Percentiles rank a stretch among this genome's conserved stretches.
phyloP scores from a whole-genome alignment of 1,139 yeast species.

The Wickerhamomyces sp. region DNA sequence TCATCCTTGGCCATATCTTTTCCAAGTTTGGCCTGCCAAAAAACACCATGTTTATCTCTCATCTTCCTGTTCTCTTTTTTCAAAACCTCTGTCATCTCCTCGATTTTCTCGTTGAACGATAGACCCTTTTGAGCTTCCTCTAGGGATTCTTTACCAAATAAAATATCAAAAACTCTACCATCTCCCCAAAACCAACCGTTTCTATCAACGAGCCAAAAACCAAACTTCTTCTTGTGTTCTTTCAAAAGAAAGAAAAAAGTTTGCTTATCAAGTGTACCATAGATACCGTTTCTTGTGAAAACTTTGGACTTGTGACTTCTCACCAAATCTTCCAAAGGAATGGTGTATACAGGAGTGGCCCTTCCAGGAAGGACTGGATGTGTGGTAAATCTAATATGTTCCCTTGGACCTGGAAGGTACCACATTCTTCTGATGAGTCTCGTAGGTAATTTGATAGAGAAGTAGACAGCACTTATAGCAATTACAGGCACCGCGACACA shows the following conservation, averaged over 20 bases:
- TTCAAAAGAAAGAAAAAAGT: conserved; percentile 69
- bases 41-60: conserved; percentile 15
- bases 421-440: conserved; percentile 70
- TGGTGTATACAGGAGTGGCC: conserved; percentile 69
- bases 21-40: conserved; percentile 19
- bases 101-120: conserved; percentile 48
- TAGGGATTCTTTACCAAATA: conserved; percentile 73
- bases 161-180: conserved; percentile 75
- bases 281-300: conserved; percentile 83
- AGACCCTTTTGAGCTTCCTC: conserved; percentile 75
- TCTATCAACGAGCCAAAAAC: conserved; percentile 76
- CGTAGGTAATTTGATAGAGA: conserved; percentile 53
- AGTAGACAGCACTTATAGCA: conserved; percentile 39
- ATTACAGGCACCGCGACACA: conserved; percentile 34
- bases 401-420: conserved; percentile 58
- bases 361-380: conserved; percentile 74
- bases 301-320: conserved; percentile 62
- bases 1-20: conserved; percentile 16
- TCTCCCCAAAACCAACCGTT: conserved; percentile 91
- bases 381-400: conserved; percentile 56
- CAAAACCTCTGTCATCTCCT: conserved; percentile 16
- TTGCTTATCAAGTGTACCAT: conserved; percentile 74
- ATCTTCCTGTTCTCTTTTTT: conserved; percentile 14
- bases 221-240: conserved; percentile 43
- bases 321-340: conserved; percentile 51